A percentile compares a stretch with the other conserved stretches of the same genome.
Evolutionary conservation across 2,329 filamentous ascomycete genomes (phyloP).

Genomic region (Trichoderma sp.): DNA sequence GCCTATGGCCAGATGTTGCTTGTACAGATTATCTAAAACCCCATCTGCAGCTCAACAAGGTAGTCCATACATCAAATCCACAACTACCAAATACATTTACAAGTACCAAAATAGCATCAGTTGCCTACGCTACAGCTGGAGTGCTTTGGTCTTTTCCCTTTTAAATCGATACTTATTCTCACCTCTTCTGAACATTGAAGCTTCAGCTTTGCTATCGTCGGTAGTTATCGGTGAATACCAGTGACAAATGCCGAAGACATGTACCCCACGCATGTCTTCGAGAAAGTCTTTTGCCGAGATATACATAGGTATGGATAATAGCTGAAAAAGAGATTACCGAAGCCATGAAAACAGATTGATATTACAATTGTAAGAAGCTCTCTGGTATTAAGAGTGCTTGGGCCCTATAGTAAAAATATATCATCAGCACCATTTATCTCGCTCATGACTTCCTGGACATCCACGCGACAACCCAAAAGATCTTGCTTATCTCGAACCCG

Average conservation of each 20-base stretch:
- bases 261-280: neutral
- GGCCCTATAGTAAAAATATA: neutral
- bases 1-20: no score
- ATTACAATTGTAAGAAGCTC: neutral
- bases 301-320: neutral
- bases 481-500: conserved; percentile 1
- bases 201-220: neutral
- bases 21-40: no score
- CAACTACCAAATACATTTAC: no score
- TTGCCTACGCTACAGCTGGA: no score
- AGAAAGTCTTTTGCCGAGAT: neutral
- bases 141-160: no score
- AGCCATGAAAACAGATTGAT: neutral
- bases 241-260: neutral
- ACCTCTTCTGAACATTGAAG: neutral
- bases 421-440: neutral
- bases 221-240: neutral
- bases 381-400: neutral
- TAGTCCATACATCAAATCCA: no score
- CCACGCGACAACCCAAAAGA: neutral
- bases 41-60: no score
- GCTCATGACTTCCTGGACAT: neutral
- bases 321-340: neutral
- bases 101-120: no score
- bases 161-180: neutral